phyloP scores from a whole-genome alignment of 495 filamentous ascomycete genomes.

The Sporormia fimetaria region DNA sequence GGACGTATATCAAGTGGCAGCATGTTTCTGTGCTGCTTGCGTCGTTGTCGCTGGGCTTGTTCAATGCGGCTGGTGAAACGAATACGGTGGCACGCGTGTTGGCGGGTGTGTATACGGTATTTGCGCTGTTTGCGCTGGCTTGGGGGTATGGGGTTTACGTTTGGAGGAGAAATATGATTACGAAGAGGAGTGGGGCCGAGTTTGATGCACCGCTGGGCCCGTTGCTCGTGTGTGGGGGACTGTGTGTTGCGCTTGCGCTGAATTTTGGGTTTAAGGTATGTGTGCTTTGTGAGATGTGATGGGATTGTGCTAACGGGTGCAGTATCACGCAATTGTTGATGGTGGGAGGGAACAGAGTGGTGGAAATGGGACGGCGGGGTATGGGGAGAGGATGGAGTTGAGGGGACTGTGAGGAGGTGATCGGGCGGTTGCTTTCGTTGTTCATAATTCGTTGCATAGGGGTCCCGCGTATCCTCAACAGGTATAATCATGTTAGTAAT shows the following conservation, averaged over 20 bases:
- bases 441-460: too few species aligned
- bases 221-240: slow-evolving; percentile 65
- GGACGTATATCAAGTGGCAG: slow-evolving; percentile 97
- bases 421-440: too few species aligned
- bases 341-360: not conserved
- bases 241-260: slow-evolving; percentile 65
- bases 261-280: slow-evolving; percentile 75
- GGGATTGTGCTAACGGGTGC: not conserved
- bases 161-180: slow-evolving; percentile 63
- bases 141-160: slow-evolving; percentile 86
- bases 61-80: slow-evolving; percentile 66
- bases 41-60: slow-evolving; percentile 68
- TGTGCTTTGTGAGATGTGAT: not conserved
- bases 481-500: too few species aligned
- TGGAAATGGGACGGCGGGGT: not conserved
- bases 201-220: slow-evolving; percentile 84
- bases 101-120: slow-evolving; percentile 67
- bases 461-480: too few species aligned
- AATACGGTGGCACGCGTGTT: slow-evolving; percentile 62
- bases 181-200: slow-evolving; percentile 73
- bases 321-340: not conserved
- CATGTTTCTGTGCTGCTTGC: slow-evolving; percentile 82
- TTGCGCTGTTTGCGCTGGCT: slow-evolving; percentile 67
- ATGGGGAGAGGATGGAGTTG: slow-evolving; percentile 12
- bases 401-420: slow-evolving; percentile 1